A percentile compares a stretch with the other conserved stretches of the same genome.
Conservation (phyloP, 2,329 filamentous ascomycete genomes). For the Stenocarpella maydis region DNA sequence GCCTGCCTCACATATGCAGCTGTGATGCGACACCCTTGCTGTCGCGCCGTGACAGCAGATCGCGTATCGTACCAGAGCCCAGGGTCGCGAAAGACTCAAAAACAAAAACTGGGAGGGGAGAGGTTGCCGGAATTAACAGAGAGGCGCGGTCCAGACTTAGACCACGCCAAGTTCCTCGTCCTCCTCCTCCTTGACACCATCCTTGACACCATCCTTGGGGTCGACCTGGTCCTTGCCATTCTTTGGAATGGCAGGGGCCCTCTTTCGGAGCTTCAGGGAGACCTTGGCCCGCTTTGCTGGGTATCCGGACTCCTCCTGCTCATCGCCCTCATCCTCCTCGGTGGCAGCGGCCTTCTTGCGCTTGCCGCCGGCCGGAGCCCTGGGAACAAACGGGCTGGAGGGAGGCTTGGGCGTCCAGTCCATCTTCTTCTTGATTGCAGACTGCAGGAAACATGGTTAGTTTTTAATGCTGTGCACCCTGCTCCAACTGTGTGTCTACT, state of each 20-base stretch:
- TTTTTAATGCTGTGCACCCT: neutral
- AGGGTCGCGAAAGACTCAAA: neutral
- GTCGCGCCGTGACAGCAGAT: neutral
- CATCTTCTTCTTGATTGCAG: constrained; percentile 35
- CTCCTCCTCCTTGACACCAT: constrained; percentile 5
- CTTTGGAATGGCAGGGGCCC: neutral
- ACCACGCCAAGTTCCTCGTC: neutral
- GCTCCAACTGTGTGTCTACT: neutral
- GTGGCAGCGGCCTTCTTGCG: constrained; percentile 22
- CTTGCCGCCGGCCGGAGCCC: constrained; percentile 17
- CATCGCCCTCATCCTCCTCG: neutral
- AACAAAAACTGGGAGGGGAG: neutral
- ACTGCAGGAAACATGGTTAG: neutral
- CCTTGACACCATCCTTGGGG: neutral
- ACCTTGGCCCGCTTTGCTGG: constrained; percentile 12
- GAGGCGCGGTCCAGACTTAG: neutral
- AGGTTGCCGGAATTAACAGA: neutral
- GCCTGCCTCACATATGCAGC: neutral
- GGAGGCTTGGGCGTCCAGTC: constrained; percentile 3
- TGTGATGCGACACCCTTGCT: neutral
- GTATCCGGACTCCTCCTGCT: neutral
- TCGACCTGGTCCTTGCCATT: constrained; percentile 24
- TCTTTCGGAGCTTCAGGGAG: constrained; percentile 12
- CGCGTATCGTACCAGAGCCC: neutral
- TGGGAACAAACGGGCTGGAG: neutral